Base-by-base conservation (phyloP, 176 grass and related monocot genomes). In the Pharus latifolius region DNA sequence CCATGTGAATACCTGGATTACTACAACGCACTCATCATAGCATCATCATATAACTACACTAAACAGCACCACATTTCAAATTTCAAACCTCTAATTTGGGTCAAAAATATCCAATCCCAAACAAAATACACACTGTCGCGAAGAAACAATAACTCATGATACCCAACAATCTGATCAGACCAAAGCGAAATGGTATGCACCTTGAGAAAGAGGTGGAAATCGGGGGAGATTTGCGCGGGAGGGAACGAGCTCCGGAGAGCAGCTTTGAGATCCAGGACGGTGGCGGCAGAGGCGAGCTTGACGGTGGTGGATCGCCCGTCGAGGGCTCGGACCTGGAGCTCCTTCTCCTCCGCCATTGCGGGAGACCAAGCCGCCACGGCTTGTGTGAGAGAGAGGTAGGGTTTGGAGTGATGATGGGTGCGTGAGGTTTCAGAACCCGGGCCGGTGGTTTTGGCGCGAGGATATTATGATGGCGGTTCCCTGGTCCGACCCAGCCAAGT, bases 191-290 rank as follows among this genome's bases (percentile, higher is more conserved):
- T 3, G 48, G 25, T 6, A 19, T 19, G 20, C 16, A 90, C 94
- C 89, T 92, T 92, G 81, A 92, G 85, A 56, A 90, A 92, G 50
- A 97, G 89, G 63, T 92, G 86, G 84, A 97, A 97, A 68, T 35
- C 70, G 3, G 78, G 81, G 63, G 60, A 87, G 45, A 74, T 65
- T 67, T 78, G 83, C 63, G 86, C 84, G 19, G 89, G 89, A 63
- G 75, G 75, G 46, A 98, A 98, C 17, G 84, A 93, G 37, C 64
- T 62, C 58, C 71, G 78, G 35, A 93, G 77, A 41, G 83, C 53
- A 30, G 77, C 86, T 78, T 98, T 98, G 68, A 98, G 78, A 37
- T 88, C 84, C 27, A 83, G 63, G 58, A 98, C 80, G n/a, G 87
- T 88, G 38, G 70, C 25, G 67, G 66, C 71, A 16, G 45, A 44